Evolutionary conservation across 768 basidiomycete genomes (phyloP).

Genomic region (Erythrobasidium yunnanense): DNA sequence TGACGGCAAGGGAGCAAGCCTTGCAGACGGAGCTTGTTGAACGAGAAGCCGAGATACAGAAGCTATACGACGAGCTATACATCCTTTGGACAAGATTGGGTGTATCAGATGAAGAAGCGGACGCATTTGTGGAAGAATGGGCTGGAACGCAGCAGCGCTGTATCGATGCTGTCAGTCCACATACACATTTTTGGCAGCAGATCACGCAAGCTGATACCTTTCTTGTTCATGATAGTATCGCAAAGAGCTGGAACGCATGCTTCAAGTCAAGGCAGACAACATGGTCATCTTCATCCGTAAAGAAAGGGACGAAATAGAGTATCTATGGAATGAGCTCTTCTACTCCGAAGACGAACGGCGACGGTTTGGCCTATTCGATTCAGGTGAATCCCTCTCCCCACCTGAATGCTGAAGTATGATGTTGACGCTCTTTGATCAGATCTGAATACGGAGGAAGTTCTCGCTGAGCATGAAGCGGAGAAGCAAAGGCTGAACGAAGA

Average conservation of each 20-base stretch:
- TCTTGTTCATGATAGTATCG: not conserved
- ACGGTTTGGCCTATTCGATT: slow-evolving; percentile 42
- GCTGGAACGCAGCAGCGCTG: slow-evolving; percentile 69
- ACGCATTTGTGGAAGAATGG: slow-evolving; percentile 70
- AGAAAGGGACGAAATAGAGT: slow-evolving; percentile 67
- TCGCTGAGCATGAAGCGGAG: slow-evolving; percentile 83
- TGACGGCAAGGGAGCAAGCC: not conserved
- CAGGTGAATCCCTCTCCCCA: slow-evolving; percentile 49
- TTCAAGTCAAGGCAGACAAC: slow-evolving; percentile 72
- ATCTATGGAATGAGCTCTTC: slow-evolving; percentile 71
- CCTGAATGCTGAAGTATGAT: slow-evolving; percentile 58
- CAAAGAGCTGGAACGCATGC: slow-evolving; percentile 74
- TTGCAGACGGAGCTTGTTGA: not conserved
- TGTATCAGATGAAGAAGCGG: slow-evolving; percentile 66
- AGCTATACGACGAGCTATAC: slow-evolving; percentile 86
- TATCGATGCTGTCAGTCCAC: slow-evolving; percentile 51
- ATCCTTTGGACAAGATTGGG: slow-evolving; percentile 80
- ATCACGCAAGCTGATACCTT: not conserved
- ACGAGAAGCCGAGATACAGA: slow-evolving; percentile 59
- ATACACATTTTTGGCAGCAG: not conserved
- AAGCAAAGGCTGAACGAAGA: slow-evolving; percentile 76
- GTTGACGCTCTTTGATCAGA: slow-evolving; percentile 20
- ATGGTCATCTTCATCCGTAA: slow-evolving; percentile 74
- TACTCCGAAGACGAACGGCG: slow-evolving; percentile 50
- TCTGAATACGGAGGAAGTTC: slow-evolving; percentile 32